Evolutionary conservation across 23 red algal species (phyloP).

Genomic region (Agarophyton chilense): DNA sequence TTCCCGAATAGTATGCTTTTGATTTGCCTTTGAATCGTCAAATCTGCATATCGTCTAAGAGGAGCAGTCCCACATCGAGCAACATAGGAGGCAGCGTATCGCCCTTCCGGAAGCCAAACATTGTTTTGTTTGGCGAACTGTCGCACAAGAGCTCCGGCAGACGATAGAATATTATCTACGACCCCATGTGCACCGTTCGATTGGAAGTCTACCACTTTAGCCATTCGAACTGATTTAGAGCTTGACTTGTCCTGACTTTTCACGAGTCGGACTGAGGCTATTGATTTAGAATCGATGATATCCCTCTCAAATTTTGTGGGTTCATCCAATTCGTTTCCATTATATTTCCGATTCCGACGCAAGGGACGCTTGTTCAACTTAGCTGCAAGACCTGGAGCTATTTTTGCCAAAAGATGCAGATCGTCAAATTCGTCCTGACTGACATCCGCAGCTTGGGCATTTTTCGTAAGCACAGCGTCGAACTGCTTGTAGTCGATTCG

Average conservation of each 20-base stretch:
- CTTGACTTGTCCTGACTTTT: neutral
- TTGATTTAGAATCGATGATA: conserved; percentile 14
- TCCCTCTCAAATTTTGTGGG: neutral
- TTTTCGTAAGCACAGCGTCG: conserved; percentile 14
- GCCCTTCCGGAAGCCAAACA: conserved; percentile 54
- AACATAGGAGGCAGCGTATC: conserved; percentile 35
- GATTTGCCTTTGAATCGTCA: conserved; percentile 68
- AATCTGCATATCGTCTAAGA: conserved; percentile 65
- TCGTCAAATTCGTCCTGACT: conserved; percentile 7
- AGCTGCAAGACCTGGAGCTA: conserved; percentile 23
- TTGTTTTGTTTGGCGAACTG: conserved; percentile 50
- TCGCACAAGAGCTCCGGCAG: conserved; percentile 43
- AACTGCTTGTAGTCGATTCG: conserved; percentile 66
- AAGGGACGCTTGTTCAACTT: conserved; percentile 43
- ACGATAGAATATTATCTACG: conserved; percentile 39
- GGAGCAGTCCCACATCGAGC: conserved; percentile 81
- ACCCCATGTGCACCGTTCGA: conserved; percentile 38
- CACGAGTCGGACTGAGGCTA: conserved; percentile 52
- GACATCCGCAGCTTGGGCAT: neutral
- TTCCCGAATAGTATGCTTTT: conserved; percentile 54
- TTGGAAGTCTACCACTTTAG: conserved; percentile 54
- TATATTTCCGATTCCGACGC: neutral
- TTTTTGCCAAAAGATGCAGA: neutral
- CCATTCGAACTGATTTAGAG: conserved; percentile 4
- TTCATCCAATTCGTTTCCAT: neutral